Conservation (phyloP, 2,329 filamentous ascomycete genomes). For the Neonectria coccinea region DNA sequence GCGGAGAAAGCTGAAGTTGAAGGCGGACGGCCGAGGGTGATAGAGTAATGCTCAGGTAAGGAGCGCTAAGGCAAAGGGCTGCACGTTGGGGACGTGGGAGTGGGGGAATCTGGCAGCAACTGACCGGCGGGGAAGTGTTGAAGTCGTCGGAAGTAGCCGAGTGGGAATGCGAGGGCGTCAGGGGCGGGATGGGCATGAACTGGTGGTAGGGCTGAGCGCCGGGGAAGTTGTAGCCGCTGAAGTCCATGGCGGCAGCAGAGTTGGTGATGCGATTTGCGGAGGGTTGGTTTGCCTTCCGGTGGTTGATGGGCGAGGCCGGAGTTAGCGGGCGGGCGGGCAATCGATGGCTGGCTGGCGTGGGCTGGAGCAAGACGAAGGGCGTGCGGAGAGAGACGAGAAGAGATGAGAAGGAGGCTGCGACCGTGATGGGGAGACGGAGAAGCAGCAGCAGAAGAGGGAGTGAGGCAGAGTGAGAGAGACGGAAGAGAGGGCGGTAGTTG, state of each 20-base stretch:
- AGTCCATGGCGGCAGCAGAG: conserved; percentile 60
- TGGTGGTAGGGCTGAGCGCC: conserved; percentile 64
- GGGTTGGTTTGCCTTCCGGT: background rate
- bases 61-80: conserved; percentile 46
- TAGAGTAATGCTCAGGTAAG: conserved; percentile 53
- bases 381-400: background rate
- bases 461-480: background rate
- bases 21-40: conserved; percentile 36
- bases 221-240: conserved; percentile 61
- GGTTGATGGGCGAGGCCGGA: conserved; percentile 20
- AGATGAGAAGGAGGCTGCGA: background rate
- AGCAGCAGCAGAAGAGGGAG: background rate
- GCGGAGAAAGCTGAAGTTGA: conserved; percentile 28
- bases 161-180: conserved; percentile 68
- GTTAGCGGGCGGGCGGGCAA: conserved; percentile 2
- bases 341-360: conserved; percentile 9
- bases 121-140: conserved; percentile 66
- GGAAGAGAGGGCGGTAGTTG: background rate
- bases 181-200: conserved; percentile 65
- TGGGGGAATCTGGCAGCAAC: conserved; percentile 49
- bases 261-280: conserved; percentile 6
- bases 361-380: conserved; percentile 10
- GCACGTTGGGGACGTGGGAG: conserved; percentile 36
- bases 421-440: conserved; percentile 1
- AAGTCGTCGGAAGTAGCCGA: conserved; percentile 67